Base-by-base conservation (phyloP, 352 stramenopile species). In the Pythium pyrilobum region DNA sequence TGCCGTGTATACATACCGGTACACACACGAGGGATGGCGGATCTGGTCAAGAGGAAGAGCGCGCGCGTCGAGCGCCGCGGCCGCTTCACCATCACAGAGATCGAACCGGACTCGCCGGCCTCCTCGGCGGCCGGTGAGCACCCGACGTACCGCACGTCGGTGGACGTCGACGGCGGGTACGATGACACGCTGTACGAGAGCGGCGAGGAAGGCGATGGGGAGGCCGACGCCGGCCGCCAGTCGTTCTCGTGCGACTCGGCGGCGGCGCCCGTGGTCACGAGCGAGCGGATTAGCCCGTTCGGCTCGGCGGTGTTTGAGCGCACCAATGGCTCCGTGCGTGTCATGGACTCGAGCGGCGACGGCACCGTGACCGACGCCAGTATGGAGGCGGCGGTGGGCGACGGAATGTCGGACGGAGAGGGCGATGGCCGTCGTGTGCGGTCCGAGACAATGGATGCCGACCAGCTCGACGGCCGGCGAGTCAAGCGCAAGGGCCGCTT, bases 41-140 rank as follows among this genome's bases (percentile, higher is more conserved):
- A 32, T 3, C n/a, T 28, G 12, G 23, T 11, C 10, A 38, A 37
- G 37, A 57, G 41, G 24, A 66, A 60, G 38, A 50, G 60, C 46
- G 69, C 58, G 65, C 78, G 78, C 31, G 79, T 92, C 10, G 74
- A 92, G 67, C 70, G 76, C 61, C 78, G 81, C 49, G 79, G 81
- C 9, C 77, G 81, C 65, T 92, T 92, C 62, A 92, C 81, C 5
- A 92, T 92, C 66, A 89, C 74, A 6, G 78, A 89, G 56, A 81
- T 92, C 50, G 62, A 81, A 41, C 76, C 77, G 2, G 73, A 68
- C 23, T 89, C 77, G 20, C 54, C 69, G n/a, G 57, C 53, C 6
- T 21, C 48, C 6, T 29, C 13, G 24, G 31, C 49, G 0, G 42
- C 42, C 34, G 48, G 25, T 8, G 33, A 50, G 11, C 13, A 27